Evolutionary conservation across 1,284 basidiomycete species (phyloP).

Genomic region (Austropuccinia psidii): DNA sequence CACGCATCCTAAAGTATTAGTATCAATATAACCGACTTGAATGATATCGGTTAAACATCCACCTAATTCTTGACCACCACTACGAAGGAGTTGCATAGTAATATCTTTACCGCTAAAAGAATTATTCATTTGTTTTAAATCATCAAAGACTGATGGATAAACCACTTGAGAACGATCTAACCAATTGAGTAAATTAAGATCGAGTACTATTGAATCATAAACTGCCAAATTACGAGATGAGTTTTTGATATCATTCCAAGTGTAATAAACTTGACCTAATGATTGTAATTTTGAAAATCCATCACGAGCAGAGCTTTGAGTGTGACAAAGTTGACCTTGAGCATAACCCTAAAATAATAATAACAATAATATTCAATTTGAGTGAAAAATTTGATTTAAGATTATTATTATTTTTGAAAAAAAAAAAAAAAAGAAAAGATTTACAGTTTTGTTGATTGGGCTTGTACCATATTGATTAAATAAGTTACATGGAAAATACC

Average conservation of each 20-base stretch:
- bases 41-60: constrained; percentile 78
- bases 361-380: not conserved
- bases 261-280: constrained; percentile 82
- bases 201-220: constrained; percentile 86
- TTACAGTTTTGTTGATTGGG: constrained; percentile 57
- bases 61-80: constrained; percentile 57
- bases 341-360: constrained; percentile 53
- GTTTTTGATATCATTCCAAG: constrained; percentile 74
- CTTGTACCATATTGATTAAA: constrained; percentile 64
- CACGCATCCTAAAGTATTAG: constrained; percentile 86
- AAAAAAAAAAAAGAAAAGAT: not conserved
- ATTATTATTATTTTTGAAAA: not conserved
- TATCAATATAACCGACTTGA: constrained; percentile 87
- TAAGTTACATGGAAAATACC: constrained; percentile 95
- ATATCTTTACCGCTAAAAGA: constrained; percentile 71
- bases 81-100: constrained; percentile 70
- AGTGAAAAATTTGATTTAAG: not conserved
- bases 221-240: constrained; percentile 72
- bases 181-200: constrained; percentile 75
- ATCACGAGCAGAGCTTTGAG: constrained; percentile 54
- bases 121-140: constrained; percentile 62
- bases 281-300: constrained; percentile 54
- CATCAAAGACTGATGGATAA: constrained; percentile 73
- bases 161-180: constrained; percentile 67
- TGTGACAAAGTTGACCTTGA: constrained; percentile 63